phyloP scores from a whole-genome alignment of 2,329 filamentous ascomycete genomes.

The Colletotrichum coccodes region DNA sequence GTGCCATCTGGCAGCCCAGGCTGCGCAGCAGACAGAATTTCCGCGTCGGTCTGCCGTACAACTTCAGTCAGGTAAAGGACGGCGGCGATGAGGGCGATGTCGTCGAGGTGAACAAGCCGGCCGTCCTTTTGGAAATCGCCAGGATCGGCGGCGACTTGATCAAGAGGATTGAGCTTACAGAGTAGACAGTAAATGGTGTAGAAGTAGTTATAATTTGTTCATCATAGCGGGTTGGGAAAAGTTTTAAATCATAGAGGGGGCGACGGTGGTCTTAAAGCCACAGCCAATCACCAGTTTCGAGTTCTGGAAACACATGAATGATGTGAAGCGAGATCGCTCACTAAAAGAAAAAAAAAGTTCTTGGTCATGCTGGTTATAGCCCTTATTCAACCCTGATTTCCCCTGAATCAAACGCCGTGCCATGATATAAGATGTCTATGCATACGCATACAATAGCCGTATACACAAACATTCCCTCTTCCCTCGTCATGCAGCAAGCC shows the following conservation, averaged over 20 bases:
- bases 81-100: conserved; percentile 49
- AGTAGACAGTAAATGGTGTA: conserved; percentile 28
- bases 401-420: conserved; percentile 41
- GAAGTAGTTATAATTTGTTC: not conserved
- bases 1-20: conserved; percentile 68
- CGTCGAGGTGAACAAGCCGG: conserved; percentile 73
- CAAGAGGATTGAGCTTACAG: conserved; percentile 66
- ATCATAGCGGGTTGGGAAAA: conserved; percentile 10
- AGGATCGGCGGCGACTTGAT: conserved; percentile 75
- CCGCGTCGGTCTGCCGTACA: conserved; percentile 77
- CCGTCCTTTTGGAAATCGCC: conserved; percentile 78
- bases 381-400: conserved; percentile 30
- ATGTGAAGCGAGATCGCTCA: not conserved
- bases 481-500: conserved; percentile 8
- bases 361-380: conserved; percentile 26
- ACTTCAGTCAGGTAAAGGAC: conserved; percentile 47
- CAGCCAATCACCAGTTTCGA: not conserved
- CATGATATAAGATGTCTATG: conserved; percentile 51
- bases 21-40: conserved; percentile 67
- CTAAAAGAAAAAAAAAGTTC: conserved; percentile 21
- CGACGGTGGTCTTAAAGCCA: not conserved
- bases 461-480: conserved; percentile 18
- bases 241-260: not conserved
- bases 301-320: not conserved
- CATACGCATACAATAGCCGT: conserved; percentile 34